Evolutionary conservation across 78 protist species (phyloP).

Genomic region (slime mould (Dictyostelium discoideum)): DNA sequence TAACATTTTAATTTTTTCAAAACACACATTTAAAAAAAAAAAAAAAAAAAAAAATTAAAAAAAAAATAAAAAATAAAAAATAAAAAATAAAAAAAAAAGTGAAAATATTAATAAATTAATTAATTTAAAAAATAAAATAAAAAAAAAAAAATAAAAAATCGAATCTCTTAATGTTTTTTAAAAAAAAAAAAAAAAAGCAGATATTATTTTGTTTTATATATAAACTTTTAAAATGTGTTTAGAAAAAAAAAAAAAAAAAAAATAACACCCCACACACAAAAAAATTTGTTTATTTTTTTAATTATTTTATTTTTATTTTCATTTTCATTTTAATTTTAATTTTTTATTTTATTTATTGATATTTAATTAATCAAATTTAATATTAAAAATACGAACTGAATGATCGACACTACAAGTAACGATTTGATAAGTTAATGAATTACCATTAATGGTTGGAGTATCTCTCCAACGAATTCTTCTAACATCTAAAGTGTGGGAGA

Average conservation of each 20-base stretch:
- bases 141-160: background rate
- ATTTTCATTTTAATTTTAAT: background rate
- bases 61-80: background rate
- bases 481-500: slow-evolving; percentile 53
- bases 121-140: no score
- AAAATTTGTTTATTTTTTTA: no score
- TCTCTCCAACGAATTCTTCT: slow-evolving; percentile 78
- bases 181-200: no score
- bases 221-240: no score
- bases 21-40: background rate
- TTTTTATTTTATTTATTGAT: background rate
- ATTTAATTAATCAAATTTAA: slow-evolving; percentile 11
- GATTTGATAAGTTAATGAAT: slow-evolving; percentile 17
- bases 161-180: background rate
- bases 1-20: background rate
- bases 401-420: slow-evolving; percentile 33
- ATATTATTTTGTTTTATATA: no score
- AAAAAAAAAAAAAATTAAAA: background rate
- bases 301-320: no score
- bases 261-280: no score
- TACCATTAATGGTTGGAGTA: background rate
- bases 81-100: background rate
- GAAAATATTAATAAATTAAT: no score
- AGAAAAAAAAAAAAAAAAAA: no score
- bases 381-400: slow-evolving; percentile 57